phyloP scores from a whole-genome alignment of 2,329 filamentous ascomycete species.

The Beauveria medogensis region DNA sequence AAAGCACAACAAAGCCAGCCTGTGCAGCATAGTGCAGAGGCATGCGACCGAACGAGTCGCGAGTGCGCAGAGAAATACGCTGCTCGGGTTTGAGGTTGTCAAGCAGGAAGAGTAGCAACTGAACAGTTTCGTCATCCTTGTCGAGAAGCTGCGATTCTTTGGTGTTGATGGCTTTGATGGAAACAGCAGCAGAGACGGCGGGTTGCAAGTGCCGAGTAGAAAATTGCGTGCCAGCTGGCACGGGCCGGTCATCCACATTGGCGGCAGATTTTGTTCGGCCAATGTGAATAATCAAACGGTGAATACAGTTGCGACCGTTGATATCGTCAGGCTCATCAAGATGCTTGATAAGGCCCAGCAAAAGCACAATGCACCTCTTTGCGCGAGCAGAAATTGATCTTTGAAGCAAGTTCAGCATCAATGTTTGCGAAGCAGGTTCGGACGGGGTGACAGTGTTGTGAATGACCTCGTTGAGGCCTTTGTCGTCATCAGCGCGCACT shows the following conservation, averaged over 20 bases:
- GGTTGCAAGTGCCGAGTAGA: constrained; percentile 71
- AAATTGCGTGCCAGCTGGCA: constrained; percentile 45
- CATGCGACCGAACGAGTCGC: constrained; percentile 72
- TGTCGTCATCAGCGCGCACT: constrained; percentile 59
- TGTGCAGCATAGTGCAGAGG: constrained; percentile 92
- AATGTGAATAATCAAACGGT: constrained; percentile 86
- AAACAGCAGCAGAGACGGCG: constrained; percentile 56
- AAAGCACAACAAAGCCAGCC: constrained; percentile 88
- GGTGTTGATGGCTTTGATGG: constrained; percentile 52
- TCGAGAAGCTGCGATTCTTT: constrained; percentile 60
- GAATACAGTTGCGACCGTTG: constrained; percentile 87
- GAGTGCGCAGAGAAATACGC: constrained; percentile 55
- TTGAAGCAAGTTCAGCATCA: constrained; percentile 76
- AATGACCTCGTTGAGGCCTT: constrained; percentile 47
- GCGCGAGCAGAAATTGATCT: constrained; percentile 64
- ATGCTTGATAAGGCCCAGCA: constrained; percentile 60
- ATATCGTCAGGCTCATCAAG: constrained; percentile 87
- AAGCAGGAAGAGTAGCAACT: constrained; percentile 55
- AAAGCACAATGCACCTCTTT: constrained; percentile 59
- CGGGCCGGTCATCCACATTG: constrained; percentile 41
- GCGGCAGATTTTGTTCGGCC: constrained; percentile 58
- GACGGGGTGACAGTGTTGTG: constrained; percentile 42
- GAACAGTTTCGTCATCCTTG: constrained; percentile 67
- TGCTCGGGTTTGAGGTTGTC: constrained; percentile 62
- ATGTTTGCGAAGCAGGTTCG: constrained; percentile 42